phyloP scores from a whole-genome alignment of 371 early-diverging fungal genomes.

The Circinella umbellata region DNA sequence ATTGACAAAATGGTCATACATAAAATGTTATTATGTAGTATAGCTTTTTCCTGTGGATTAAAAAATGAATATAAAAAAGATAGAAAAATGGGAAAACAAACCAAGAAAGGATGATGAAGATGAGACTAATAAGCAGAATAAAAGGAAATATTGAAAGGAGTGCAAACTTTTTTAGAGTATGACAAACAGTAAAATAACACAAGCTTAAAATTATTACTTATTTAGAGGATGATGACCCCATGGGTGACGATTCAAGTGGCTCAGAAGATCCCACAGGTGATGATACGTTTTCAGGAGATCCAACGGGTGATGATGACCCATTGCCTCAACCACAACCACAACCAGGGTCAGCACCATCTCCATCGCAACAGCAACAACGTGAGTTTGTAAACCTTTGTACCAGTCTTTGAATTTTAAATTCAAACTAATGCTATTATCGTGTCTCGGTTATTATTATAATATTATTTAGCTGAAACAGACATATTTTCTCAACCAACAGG shows the following conservation, averaged over 20 bases:
- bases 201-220: not conserved
- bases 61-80: too few relatives aligned
- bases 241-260: constrained; percentile 11
- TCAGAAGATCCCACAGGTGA: constrained; percentile 14
- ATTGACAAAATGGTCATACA: too few relatives aligned
- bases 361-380: not conserved
- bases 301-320: constrained; percentile 10
- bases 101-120: too few relatives aligned
- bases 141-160: not conserved
- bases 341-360: not conserved
- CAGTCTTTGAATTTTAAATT: too few relatives aligned
- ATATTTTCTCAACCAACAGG: not conserved
- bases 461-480: too few relatives aligned
- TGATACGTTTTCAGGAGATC: constrained; percentile 9
- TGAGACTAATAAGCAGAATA: not conserved
- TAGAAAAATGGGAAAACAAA: too few relatives aligned
- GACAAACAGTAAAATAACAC: constrained; percentile 2
- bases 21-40: too few relatives aligned
- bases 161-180: not conserved
- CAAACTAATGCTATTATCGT: too few relatives aligned
- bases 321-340: not conserved
- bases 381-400: too few relatives aligned
- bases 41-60: too few relatives aligned
- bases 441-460: too few relatives aligned
- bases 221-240: constrained; percentile 7